Evolutionary conservation across 2,329 filamentous ascomycete genomes (phyloP).

Genomic region (Neocucurbitaria cava): DNA sequence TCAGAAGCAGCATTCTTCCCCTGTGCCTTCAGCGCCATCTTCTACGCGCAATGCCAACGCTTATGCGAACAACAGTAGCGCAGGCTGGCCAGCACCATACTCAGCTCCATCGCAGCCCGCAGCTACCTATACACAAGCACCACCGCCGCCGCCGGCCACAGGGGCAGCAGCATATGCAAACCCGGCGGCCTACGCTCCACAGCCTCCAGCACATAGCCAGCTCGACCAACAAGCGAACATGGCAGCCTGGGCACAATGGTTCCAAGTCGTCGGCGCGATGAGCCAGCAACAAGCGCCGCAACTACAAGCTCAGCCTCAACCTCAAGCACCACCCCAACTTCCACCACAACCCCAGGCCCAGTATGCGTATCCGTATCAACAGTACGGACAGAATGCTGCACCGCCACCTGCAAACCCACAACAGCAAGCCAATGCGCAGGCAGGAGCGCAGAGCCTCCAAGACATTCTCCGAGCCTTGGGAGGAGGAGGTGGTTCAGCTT

Average conservation of each 20-base stretch:
- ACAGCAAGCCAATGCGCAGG: conserved; percentile 30
- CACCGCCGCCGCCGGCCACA: conserved; percentile 24
- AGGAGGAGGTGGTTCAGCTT: conserved; percentile 26
- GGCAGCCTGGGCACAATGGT: conserved; percentile 39
- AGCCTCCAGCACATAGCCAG: conserved; percentile 18
- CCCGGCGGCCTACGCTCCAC: conserved; percentile 19
- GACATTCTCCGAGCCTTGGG: conserved; percentile 42
- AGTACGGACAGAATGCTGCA: conserved; percentile 28
- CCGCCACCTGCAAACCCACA: conserved; percentile 24
- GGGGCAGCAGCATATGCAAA: conserved; percentile 22
- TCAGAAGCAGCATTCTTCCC: conserved; percentile 19
- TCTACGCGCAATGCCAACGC: conserved; percentile 24
- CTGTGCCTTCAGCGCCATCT: conserved; percentile 24
- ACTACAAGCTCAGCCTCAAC: conserved; percentile 21
- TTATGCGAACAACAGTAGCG: conserved; percentile 28
- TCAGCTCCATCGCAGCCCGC: conserved; percentile 25
- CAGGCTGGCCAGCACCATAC: conserved; percentile 29
- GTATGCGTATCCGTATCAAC: conserved; percentile 34
- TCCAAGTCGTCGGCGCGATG: conserved; percentile 34
- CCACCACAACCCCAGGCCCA: conserved; percentile 29
- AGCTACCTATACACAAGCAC: conserved; percentile 17
- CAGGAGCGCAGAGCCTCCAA: conserved; percentile 31
- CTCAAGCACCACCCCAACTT: conserved; percentile 29
- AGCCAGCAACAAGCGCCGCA: conserved; percentile 30
- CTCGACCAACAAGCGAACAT: conserved; percentile 36